Base-by-base conservation (phyloP, 2,329 filamentous ascomycete genomes). In the Reticulascus tulasneorum region DNA sequence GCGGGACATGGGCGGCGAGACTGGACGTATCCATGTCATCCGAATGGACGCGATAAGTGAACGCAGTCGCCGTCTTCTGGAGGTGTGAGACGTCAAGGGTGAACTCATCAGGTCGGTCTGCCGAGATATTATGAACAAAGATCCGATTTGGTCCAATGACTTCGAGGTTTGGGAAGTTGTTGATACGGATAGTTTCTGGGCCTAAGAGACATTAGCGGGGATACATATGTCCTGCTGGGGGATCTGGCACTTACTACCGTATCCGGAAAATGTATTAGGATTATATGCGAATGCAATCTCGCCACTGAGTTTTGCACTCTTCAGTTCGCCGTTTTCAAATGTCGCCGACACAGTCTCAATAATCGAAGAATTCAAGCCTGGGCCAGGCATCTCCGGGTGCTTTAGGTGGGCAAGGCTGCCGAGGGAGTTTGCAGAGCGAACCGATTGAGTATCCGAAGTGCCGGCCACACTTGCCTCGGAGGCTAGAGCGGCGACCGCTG, bases 91-190 rank as follows among this genome's bases (percentile, higher is more conserved):
- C 64, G 44, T 90, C 78, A 21, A 98, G 67, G 0, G 69, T 77
- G 62, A 94, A 98, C 54, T 91, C 83, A 40, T 94, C 90, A 4
- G 84, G 75, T 39, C 76, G 80, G 9, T 83, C 78, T 2, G 71
- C 54, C 1, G 67, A 62, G 6, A 75, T 69, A 48, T 88, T 84
- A 21, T 82, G 79, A 33, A 97, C 81, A 62, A 97, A 94, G 38
- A 89, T 86, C 27, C 88, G 87, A 58, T 98, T 98, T 2, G 90
- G 89, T 0, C 89, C 90, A 38, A 98, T 90, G 52, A 87, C 89
- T 52, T 97, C 93, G 6, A 98, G 74, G n/a, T 77, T 75, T 9
- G 82, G 65, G 56, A 94, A 95, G 56, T 95, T 93, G 52, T 94
- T 87, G 41, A 98, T 77, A 15, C 86, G 82, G 47, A 97, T 83